Base-by-base conservation (phyloP, 2,329 filamentous ascomycete genomes). In the Chrysoporthe austroafricana region DNA sequence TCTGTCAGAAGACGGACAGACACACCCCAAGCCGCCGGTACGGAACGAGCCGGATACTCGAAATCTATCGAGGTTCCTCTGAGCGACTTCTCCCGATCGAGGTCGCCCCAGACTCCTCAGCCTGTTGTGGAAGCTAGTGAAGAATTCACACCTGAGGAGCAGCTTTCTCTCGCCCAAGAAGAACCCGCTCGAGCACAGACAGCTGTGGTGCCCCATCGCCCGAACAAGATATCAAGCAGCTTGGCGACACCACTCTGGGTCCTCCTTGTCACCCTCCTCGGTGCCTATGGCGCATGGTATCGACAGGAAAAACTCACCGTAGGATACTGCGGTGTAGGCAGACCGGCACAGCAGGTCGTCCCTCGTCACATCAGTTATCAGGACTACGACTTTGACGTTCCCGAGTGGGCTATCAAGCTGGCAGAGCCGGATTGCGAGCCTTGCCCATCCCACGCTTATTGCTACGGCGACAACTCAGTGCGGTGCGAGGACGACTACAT, bases 251-350 rank as follows among this genome's bases (percentile, higher is more conserved):
- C 93, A 18, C 83, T 95, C 2, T 88, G 88, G 77, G 87, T 94
- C 6, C 83, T 97, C 2, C 77, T 95, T 3, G 76, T 91, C 26
- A 89, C 91, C 0, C 79, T 96, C 11, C 78, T 96, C 7, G 86
- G 86, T 43, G 88, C 90, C 0, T 93, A 97, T 71, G 91, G 85
- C 42, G 87, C 87, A 9, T 96, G 94, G 87, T 99, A 94, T 82
- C 86, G 95, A 61, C 93, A 97, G 76, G 96, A 99, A 79, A 98
- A 98, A 84, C 83, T 97, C n/a, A 91, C 93, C 18, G 93, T 98
- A 26, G 96, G 96, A 44, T 99, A 97, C 76, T 99, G 96, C 76
- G 94, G 94, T 14, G 86, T 97, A 64, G 96, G 91, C 34, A 87
- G 90, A 64, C 83, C 88, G 60, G 86, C 84, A 2, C 82, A 79